phyloP scores from a whole-genome alignment of 2,329 filamentous ascomycete species.

The Fusarium transvaalense region DNA sequence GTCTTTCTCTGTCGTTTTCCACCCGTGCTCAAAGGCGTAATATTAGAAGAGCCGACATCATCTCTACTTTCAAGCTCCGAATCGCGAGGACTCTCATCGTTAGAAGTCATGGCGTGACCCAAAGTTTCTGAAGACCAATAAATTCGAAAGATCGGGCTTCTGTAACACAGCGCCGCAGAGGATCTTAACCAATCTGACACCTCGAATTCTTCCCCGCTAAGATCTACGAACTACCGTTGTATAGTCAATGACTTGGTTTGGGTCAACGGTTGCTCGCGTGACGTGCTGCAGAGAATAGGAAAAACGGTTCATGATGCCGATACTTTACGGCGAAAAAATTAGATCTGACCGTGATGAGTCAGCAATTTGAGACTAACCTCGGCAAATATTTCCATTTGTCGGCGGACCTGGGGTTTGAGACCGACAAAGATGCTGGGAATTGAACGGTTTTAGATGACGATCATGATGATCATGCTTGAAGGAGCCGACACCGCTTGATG shows the following conservation, averaged over 20 bases:
- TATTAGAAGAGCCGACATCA: slow-evolving; percentile 25
- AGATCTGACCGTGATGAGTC: slow-evolving; percentile 39
- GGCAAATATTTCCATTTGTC: slow-evolving; percentile 23
- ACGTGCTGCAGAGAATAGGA: slow-evolving; percentile 3
- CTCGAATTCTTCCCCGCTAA: slow-evolving; percentile 31
- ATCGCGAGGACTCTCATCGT: slow-evolving; percentile 21
- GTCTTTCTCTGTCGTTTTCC: slow-evolving; percentile 40
- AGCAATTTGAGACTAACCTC: slow-evolving; percentile 15
- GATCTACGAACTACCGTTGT: not conserved
- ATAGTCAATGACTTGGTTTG: not conserved
- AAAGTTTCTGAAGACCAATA: not conserved
- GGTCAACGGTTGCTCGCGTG: slow-evolving; percentile 27
- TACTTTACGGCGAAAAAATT: slow-evolving; percentile 14
- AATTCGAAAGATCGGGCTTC: not conserved
- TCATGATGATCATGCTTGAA: not conserved
- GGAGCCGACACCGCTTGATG: slow-evolving; percentile 34
- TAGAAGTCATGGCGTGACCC: slow-evolving; percentile 28
- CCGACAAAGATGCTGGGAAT: slow-evolving; percentile 23
- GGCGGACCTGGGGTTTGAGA: slow-evolving; percentile 4
- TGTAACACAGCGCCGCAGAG: not conserved
- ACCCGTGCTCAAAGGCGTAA: slow-evolving; percentile 19
- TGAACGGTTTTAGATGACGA: not conserved
- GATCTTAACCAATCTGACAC: slow-evolving; percentile 12
- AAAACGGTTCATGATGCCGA: slow-evolving; percentile 26
- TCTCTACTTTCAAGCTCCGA: slow-evolving; percentile 41